Evolutionary conservation across 2,329 filamentous ascomycete species (phyloP).

Genomic region (Bipolaris oryzae): DNA sequence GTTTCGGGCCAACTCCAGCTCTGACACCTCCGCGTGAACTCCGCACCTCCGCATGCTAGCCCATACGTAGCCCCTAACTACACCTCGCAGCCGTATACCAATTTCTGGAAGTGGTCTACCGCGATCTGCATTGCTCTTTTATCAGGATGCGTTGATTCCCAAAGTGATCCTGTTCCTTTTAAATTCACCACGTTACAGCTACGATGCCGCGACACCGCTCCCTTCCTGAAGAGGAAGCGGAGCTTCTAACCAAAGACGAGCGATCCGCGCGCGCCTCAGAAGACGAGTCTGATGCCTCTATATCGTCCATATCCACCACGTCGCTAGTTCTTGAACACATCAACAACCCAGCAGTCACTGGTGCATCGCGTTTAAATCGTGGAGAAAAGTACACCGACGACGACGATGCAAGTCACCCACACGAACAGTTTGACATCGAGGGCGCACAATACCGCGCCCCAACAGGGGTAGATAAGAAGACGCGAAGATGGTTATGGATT

Average conservation of each 20-base stretch:
- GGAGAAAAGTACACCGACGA: constrained; percentile 50
- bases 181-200: constrained; percentile 8
- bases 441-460: constrained; percentile 53
- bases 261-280: constrained; percentile 40
- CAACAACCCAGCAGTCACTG: constrained; percentile 58
- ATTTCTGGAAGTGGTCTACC: constrained; percentile 1
- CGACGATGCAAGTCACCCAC: constrained; percentile 54
- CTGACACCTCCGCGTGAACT: constrained; percentile 37
- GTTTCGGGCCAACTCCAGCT: constrained; percentile 37
- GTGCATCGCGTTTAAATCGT: constrained; percentile 33
- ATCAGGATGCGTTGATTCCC: constrained; percentile 25
- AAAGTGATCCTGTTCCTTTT: not conserved
- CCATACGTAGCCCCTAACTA: constrained; percentile 10
- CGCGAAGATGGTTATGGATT: constrained; percentile 68
- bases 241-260: constrained; percentile 51
- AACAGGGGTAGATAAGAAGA: constrained; percentile 67
- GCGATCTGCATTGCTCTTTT: not conserved
- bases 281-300: constrained; percentile 58
- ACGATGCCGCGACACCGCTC: constrained; percentile 45
- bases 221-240: constrained; percentile 52
- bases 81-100: constrained; percentile 6
- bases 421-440: constrained; percentile 57
- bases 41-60: constrained; percentile 23
- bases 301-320: constrained; percentile 81
- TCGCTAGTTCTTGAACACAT: constrained; percentile 82